Percentiles rank a stretch among this genome's conserved stretches.
phyloP scores from a whole-genome alignment of 2,329 filamentous ascomycete genomes.

The Xylaria sp. region DNA sequence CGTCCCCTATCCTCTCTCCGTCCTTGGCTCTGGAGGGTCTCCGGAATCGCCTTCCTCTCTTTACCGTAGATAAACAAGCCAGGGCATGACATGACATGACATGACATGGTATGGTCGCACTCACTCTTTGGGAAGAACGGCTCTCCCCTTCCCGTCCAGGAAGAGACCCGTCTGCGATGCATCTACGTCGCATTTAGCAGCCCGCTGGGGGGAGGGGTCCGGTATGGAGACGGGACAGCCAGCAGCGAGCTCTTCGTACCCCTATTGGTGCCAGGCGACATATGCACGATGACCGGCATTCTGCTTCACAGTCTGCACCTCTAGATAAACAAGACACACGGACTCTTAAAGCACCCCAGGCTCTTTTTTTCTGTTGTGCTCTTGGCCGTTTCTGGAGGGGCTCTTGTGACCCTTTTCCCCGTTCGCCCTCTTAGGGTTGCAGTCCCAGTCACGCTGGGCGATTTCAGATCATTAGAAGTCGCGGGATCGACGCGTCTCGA shows the following conservation, averaged over 20 bases:
- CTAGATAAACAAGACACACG: slow-evolving; percentile 35
- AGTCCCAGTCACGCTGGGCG: slow-evolving; percentile 14
- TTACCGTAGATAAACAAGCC: slow-evolving; percentile 19
- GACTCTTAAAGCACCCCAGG: slow-evolving; percentile 20
- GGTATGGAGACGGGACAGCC: slow-evolving; percentile 11
- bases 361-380: slow-evolving; percentile 21
- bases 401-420: slow-evolving; percentile 24
- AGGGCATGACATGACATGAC: slow-evolving; percentile 16
- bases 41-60: slow-evolving; percentile 17
- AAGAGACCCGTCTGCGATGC: slow-evolving; percentile 23
- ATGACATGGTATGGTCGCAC: slow-evolving; percentile 6
- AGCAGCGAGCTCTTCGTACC: slow-evolving; percentile 18
- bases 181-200: slow-evolving; percentile 23
- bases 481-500: slow-evolving; percentile 37
- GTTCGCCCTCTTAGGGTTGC: slow-evolving; percentile 14
- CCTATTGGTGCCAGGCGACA: slow-evolving; percentile 32
- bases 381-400: slow-evolving; percentile 32
- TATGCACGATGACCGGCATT: slow-evolving; percentile 39
- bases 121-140: slow-evolving; percentile 24
- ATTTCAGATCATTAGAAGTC: slow-evolving; percentile 15
- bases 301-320: slow-evolving; percentile 28
- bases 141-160: slow-evolving; percentile 22
- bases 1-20: not conserved
- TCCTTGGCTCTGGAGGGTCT: slow-evolving; percentile 21
- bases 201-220: slow-evolving; percentile 11